Evolutionary conservation across 768 basidiomycete genomes (phyloP).

Genomic region (Tulasnella sp.): DNA sequence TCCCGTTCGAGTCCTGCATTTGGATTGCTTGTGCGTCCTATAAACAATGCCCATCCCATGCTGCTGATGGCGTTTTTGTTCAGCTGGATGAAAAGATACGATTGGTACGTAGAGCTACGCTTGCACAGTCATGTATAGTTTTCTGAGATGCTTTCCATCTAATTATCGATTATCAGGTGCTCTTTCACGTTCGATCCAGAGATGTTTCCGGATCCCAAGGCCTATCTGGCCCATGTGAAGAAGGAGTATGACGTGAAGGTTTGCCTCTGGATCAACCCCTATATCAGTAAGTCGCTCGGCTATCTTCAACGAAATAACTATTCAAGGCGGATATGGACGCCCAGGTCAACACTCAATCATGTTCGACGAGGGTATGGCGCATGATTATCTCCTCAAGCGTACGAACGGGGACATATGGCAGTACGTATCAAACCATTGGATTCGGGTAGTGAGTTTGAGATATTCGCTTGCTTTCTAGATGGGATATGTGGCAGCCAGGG

Average conservation of each 20-base stretch:
- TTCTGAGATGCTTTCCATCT: too few relatives aligned
- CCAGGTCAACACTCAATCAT: slow-evolving; percentile 44
- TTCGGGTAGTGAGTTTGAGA: neutral
- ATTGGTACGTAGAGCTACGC: too few relatives aligned
- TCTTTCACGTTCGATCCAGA: slow-evolving; percentile 70
- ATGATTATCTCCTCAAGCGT: slow-evolving; percentile 62
- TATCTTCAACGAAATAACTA: too few relatives aligned
- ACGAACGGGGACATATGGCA: slow-evolving; percentile 43
- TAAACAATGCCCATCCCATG: too few relatives aligned
- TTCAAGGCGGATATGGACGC: too few relatives aligned
- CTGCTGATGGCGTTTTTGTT: too few relatives aligned
- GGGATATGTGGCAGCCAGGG: slow-evolving; percentile 57
- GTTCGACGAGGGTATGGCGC: slow-evolving; percentile 55
- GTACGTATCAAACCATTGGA: slow-evolving; percentile 19
- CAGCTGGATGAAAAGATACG: neutral
- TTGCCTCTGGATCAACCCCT: slow-evolving; percentile 54
- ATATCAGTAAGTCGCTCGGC: neutral
- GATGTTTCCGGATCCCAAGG: slow-evolving; percentile 57
- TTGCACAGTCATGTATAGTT: too few relatives aligned
- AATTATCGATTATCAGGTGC: slow-evolving; percentile 25
- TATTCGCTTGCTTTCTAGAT: slow-evolving; percentile 22
- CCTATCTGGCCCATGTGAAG: slow-evolving; percentile 40
- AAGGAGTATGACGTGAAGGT: slow-evolving; percentile 51
- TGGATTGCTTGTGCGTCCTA: slow-evolving; percentile 43
- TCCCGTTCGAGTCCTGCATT: slow-evolving; percentile 56